Percentiles rank a stretch among this genome's conserved stretches.
These are phyloP conservation scores for Euphorbia lathyris DNA, from an alignment of 345 rosid genomes.

Conservation along the genomic window DNA sequence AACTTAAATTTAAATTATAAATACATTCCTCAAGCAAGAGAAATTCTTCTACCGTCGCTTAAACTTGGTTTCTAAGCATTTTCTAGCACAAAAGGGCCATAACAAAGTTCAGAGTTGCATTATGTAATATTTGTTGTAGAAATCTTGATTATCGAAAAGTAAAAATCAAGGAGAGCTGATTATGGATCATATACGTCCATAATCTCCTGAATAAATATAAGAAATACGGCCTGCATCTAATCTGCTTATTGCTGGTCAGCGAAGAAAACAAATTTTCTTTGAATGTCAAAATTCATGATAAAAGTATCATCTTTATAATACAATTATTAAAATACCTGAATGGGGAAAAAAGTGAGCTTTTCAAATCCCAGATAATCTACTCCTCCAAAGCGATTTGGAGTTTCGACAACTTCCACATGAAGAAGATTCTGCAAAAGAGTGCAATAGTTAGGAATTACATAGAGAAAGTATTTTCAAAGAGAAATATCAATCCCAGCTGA, in stretches of 20 bases:
- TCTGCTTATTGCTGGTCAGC: background rate
- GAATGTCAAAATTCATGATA: background rate
- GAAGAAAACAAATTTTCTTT: background rate
- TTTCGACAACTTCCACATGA: slow-evolving; percentile 55
- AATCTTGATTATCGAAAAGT: background rate
- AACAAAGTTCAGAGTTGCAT: background rate
- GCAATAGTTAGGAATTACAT: background rate
- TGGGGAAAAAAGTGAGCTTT: slow-evolving; percentile 81
- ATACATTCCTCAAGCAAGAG: background rate
- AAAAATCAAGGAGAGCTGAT: background rate
- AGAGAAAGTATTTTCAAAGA: background rate
- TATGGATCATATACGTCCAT: background rate
- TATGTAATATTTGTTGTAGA: background rate
- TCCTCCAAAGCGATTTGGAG: slow-evolving; percentile 86
- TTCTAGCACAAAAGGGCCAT: background rate
- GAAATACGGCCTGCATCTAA: background rate
- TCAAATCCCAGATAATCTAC: slow-evolving; percentile 74
- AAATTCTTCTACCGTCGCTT: background rate
- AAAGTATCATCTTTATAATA: background rate
- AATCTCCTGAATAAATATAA: background rate
- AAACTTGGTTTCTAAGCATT: background rate
- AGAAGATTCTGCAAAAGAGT: slow-evolving; percentile 70
- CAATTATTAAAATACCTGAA: slow-evolving; percentile 53
- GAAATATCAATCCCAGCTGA: background rate
- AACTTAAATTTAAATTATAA: background rate